Evolutionary conservation across 495 filamentous ascomycete species (phyloP).

Genomic region (Arthonia radiata): DNA sequence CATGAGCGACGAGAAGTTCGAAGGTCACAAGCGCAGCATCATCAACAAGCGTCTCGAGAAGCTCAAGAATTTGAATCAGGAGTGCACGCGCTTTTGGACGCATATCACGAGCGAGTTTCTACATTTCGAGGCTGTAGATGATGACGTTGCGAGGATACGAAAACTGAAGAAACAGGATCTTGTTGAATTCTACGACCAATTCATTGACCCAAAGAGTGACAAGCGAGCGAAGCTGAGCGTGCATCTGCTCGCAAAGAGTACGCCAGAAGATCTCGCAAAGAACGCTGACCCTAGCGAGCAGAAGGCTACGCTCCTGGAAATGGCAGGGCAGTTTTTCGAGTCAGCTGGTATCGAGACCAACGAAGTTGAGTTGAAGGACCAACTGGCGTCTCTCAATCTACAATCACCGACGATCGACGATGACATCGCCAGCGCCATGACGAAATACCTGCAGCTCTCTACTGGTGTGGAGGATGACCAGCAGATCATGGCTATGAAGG

Average conservation of each 20-base stretch:
- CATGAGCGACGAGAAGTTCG: conserved; percentile 71
- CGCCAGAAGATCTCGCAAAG: conserved; percentile 16
- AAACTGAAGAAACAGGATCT: conserved; percentile 54
- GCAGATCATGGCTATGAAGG: conserved; percentile 18
- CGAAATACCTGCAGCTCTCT: conserved; percentile 25
- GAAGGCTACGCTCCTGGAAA: conserved; percentile 25
- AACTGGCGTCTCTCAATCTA: conserved; percentile 24
- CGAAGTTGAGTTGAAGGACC: conserved; percentile 16
- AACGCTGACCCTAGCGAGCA: conserved; percentile 21
- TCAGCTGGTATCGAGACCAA: conserved; percentile 23
- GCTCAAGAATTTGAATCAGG: conserved; percentile 72
- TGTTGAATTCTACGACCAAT: conserved; percentile 51
- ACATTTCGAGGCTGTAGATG: conserved; percentile 56
- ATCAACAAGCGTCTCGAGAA: conserved; percentile 78
- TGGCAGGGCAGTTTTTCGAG: conserved; percentile 26
- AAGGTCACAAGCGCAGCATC: conserved; percentile 69
- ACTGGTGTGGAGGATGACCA: conserved; percentile 19
- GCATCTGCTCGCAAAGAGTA: conserved; percentile 51
- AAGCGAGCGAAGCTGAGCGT: conserved; percentile 57
- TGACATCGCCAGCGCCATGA: conserved; percentile 19
- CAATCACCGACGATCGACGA: conserved; percentile 14
- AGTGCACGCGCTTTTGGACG: conserved; percentile 58
- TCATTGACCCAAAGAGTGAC: conserved; percentile 48
- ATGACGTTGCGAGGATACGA: conserved; percentile 51
- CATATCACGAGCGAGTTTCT: conserved; percentile 70